These are phyloP conservation scores for Cytospora mali DNA, from an alignment of 2,329 filamentous ascomycete genomes.

Conservation along the genomic window DNA sequence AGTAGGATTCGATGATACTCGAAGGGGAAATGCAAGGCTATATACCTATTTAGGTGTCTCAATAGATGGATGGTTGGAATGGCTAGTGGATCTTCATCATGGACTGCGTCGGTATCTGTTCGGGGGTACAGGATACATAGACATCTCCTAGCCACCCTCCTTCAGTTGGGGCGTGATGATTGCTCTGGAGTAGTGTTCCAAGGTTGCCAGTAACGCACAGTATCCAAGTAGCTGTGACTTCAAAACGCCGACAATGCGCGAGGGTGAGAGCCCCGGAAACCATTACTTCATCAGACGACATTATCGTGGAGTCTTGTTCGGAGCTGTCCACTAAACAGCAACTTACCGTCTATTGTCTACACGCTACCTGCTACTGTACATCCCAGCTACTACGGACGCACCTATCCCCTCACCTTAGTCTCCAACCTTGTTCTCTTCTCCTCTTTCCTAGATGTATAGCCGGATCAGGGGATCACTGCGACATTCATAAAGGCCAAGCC, in stretches of 20 bases:
- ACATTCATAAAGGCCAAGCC: constrained; percentile 14
- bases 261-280: constrained; percentile 7
- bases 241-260: constrained; percentile 9
- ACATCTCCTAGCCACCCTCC: background rate
- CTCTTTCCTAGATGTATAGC: constrained; percentile 17
- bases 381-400: background rate
- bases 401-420: background rate
- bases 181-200: background rate
- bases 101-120: background rate
- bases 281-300: background rate
- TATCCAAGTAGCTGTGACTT: constrained; percentile 19
- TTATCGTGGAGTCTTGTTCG: background rate
- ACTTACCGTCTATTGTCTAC: background rate
- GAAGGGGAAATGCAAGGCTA: constrained; percentile 16
- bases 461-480: constrained; percentile 5
- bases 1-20: constrained; percentile 4
- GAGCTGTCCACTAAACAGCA: background rate
- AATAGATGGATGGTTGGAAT: background rate
- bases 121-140: background rate
- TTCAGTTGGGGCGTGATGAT: background rate
- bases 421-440: background rate
- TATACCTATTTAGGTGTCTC: constrained; percentile 25
- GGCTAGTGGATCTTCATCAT: background rate
- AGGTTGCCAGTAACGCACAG: background rate
- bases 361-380: background rate